Percentiles rank a stretch among this genome's conserved stretches.
phyloP scores from a whole-genome alignment of 2,329 filamentous ascomycete species.

The Penicillium sclerotiorum region DNA sequence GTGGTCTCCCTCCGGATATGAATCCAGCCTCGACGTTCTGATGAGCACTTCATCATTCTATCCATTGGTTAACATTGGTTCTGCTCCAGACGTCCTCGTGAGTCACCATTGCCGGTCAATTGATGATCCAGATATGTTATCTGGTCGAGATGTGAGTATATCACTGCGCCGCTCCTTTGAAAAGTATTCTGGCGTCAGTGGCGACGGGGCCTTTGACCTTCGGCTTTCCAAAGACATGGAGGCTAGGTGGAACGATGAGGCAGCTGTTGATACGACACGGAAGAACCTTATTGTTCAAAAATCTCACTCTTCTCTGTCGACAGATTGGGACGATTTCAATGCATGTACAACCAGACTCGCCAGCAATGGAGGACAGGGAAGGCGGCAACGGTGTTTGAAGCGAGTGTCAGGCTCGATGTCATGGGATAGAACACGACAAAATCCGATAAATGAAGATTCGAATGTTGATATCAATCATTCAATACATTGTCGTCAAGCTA shows the following conservation, averaged over 20 bases:
- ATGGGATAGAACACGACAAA: too few species aligned
- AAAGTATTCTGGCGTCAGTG: neutral
- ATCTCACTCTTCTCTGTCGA: too few species aligned
- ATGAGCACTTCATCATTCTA: slow-evolving; percentile 4
- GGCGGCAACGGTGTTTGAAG: neutral
- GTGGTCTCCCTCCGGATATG: neutral
- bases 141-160: neutral
- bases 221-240: neutral
- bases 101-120: neutral
- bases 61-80: slow-evolving; percentile 5
- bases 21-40: neutral
- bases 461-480: neutral
- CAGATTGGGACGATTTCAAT: too few species aligned
- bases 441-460: too few species aligned
- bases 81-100: slow-evolving; percentile 1
- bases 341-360: neutral
- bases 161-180: neutral
- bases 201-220: neutral
- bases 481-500: neutral
- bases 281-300: neutral
- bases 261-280: too few species aligned
- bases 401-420: too few species aligned
- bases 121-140: neutral
- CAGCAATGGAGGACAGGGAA: neutral
- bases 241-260: too few species aligned